Conservation (phyloP, 2,329 filamentous ascomycete species). For the Aspergillus melleus region DNA sequence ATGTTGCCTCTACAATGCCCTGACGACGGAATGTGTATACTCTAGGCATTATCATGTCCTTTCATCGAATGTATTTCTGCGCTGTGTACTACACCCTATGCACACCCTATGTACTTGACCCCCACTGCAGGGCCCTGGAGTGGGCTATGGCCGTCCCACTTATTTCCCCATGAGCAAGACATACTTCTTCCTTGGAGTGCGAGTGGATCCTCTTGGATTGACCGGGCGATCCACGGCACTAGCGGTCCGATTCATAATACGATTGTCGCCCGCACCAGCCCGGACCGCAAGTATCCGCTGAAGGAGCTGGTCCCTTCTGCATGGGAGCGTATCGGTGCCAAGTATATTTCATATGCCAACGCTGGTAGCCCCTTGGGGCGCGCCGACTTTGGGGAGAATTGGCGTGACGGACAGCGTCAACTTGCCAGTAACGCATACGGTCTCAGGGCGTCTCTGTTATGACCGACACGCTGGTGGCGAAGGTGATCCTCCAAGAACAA, state of each 20-base stretch:
- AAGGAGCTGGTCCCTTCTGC: conserved; percentile 35
- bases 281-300: conserved; percentile 40
- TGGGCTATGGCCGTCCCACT: too few species aligned
- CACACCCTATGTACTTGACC: too few species aligned
- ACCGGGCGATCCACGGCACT: conserved; percentile 23
- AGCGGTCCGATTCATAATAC: conserved; percentile 28
- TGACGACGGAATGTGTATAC: too few species aligned
- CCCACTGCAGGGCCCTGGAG: too few species aligned
- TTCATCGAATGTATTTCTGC: too few species aligned
- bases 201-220: too few species aligned
- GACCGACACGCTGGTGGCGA: conserved; percentile 21
- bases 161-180: too few species aligned
- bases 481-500: conserved; percentile 11
- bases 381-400: conserved; percentile 32
- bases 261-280: conserved; percentile 18
- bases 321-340: conserved; percentile 39
- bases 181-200: too few species aligned
- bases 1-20: too few species aligned
- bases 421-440: conserved; percentile 27
- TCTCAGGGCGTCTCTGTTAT: conserved; percentile 15
- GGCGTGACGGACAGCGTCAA: conserved; percentile 27
- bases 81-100: too few species aligned
- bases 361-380: conserved; percentile 30
- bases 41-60: too few species aligned
- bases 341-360: conserved; percentile 27